Percentiles rank a stretch among this genome's conserved stretches.
Evolutionary conservation across 2,329 filamentous ascomycete species (phyloP).

Genomic region (Apiospora koreana): DNA sequence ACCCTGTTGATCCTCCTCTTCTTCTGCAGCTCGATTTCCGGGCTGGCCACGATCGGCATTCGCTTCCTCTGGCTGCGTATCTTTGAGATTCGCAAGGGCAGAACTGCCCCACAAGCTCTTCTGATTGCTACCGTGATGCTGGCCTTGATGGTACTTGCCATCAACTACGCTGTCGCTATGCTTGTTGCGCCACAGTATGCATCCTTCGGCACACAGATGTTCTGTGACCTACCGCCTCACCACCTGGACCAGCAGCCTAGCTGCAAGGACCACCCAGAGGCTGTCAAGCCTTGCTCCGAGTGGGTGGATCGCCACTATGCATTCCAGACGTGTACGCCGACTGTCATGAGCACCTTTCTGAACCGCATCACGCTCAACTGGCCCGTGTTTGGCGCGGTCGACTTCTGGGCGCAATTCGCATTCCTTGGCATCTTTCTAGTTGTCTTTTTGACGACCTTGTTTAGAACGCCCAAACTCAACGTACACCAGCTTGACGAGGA

Average conservation of each 20-base stretch:
- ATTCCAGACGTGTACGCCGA: conserved; percentile 83
- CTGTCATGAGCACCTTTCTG: conserved; percentile 87
- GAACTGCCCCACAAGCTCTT: conserved; percentile 88
- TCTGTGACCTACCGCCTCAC: conserved; percentile 73
- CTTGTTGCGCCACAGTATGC: conserved; percentile 95
- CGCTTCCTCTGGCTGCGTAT: conserved; percentile 94
- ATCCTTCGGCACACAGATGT: conserved; percentile 91
- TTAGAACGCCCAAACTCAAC: conserved; percentile 78
- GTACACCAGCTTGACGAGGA: conserved; percentile 82
- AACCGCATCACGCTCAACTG: conserved; percentile 93
- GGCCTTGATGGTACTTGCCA: conserved; percentile 83
- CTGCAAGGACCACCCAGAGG: conserved; percentile 69
- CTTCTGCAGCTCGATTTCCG: conserved; percentile 85
- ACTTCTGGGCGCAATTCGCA: conserved; percentile 94
- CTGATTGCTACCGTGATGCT: conserved; percentile 89
- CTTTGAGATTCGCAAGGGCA: conserved; percentile 86
- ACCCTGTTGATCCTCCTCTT: conserved; percentile 81
- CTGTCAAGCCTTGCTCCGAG: conserved; percentile 83
- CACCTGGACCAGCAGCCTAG: conserved; percentile 69
- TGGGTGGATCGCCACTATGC: conserved; percentile 69
- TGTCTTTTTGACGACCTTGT: conserved; percentile 75
- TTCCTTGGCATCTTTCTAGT: conserved; percentile 85
- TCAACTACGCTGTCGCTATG: conserved; percentile 93
- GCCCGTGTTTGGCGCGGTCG: conserved; percentile 89
- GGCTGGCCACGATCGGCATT: conserved; percentile 85